phyloP scores from a whole-genome alignment of 495 filamentous ascomycete species.

The Penicillium flavigenum region DNA sequence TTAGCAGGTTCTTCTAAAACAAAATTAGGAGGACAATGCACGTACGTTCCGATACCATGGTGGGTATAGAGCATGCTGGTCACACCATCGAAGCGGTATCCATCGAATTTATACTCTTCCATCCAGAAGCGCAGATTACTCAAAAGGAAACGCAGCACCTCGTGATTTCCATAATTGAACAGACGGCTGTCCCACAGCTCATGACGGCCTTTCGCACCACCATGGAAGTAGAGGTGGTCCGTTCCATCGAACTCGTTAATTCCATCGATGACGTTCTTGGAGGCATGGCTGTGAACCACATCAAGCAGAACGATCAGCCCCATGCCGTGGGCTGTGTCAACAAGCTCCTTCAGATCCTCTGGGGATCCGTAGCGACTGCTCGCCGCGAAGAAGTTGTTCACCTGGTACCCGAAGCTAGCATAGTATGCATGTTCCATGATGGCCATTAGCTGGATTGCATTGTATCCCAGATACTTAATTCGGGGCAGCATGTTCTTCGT shows the following conservation, averaged over 20 bases:
- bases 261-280: slow-evolving; percentile 93
- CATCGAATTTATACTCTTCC: slow-evolving; percentile 96
- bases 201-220: slow-evolving; percentile 75
- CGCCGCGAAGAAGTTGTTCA: slow-evolving; percentile 98
- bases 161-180: slow-evolving; percentile 95
- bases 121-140: slow-evolving; percentile 99
- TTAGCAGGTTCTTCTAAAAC: background rate
- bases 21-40: slow-evolving; percentile 25
- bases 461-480: slow-evolving; percentile 90
- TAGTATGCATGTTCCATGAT: slow-evolving; percentile 99
- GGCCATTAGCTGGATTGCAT: slow-evolving; percentile 97
- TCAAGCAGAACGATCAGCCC: slow-evolving; percentile 92
- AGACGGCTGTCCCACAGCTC: slow-evolving; percentile 93
- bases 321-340: slow-evolving; percentile 91
- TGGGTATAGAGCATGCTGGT: slow-evolving; percentile 97
- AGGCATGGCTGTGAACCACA: slow-evolving; percentile 96
- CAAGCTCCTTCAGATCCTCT: slow-evolving; percentile 93
- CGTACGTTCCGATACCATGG: slow-evolving; percentile 97
- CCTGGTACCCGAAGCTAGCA: slow-evolving; percentile 96
- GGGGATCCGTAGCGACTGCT: slow-evolving; percentile 93
- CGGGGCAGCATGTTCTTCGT: slow-evolving; percentile 87
- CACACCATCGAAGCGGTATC: slow-evolving; percentile 96
- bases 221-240: slow-evolving; percentile 95
- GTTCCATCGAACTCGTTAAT: slow-evolving; percentile 93
- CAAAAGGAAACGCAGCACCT: slow-evolving; percentile 89